Evolutionary conservation across 495 filamentous ascomycete species (phyloP).

Genomic region (Aspergillus homomorphus): DNA sequence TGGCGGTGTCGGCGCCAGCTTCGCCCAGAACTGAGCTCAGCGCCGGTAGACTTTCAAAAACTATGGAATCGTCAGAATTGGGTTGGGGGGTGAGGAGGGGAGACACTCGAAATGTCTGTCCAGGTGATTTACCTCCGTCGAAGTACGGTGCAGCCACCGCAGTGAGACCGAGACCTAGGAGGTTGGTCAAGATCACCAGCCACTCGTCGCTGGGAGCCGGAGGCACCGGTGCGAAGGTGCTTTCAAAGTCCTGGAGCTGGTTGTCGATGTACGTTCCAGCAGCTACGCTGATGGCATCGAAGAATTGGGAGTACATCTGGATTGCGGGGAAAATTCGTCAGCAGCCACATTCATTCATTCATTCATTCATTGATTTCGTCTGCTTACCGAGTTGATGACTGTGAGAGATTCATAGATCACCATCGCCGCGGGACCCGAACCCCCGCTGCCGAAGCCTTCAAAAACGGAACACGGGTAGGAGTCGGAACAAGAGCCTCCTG

Average conservation of each 20-base stretch:
- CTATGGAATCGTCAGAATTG: background rate
- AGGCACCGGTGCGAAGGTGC: conserved; percentile 31
- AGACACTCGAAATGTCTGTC: background rate
- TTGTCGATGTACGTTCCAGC: conserved; percentile 5
- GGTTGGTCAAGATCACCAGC: conserved; percentile 25
- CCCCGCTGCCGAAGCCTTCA: conserved; percentile 7
- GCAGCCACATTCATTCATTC: background rate
- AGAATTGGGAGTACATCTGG: conserved; percentile 14
- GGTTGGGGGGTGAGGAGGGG: background rate
- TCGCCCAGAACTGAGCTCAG: background rate
- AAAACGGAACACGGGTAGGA: conserved; percentile 5
- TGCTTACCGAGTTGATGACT: background rate
- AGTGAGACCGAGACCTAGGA: conserved; percentile 23
- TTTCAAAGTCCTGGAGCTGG: conserved; percentile 20
- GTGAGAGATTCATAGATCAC: conserved; percentile 33
- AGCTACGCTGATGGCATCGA: conserved; percentile 3
- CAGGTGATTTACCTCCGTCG: conserved; percentile 10
- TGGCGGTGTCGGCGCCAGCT: background rate
- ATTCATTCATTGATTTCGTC: background rate
- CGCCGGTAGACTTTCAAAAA: background rate
- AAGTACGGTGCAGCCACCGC: conserved; percentile 21
- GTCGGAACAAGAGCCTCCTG: background rate
- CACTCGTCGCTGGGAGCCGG: conserved; percentile 17
- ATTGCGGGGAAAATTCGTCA: background rate
- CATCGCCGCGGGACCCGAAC: conserved; percentile 23